Evolutionary conservation across 179 eudicot species (phyloP).

Genomic region (Amaranthus tricolor): DNA sequence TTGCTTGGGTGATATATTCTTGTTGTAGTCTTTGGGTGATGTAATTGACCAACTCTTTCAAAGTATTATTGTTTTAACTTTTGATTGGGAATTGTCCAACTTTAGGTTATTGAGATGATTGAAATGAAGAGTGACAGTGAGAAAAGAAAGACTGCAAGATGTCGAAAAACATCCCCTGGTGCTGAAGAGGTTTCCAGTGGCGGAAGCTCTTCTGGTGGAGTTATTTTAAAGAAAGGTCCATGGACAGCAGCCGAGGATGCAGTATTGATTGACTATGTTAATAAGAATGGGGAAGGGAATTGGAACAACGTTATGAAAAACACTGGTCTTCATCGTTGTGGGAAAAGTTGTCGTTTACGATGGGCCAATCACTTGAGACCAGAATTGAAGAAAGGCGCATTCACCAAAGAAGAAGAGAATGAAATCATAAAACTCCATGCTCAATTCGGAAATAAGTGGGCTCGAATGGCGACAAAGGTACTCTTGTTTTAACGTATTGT

Average conservation of each 20-base stretch:
- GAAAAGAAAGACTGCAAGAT: constrained; percentile 33
- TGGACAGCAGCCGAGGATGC: constrained; percentile 52
- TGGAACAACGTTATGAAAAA: constrained; percentile 54
- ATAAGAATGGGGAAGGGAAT: constrained; percentile 46
- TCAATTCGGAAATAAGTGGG: constrained; percentile 53
- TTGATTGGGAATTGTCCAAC: background rate
- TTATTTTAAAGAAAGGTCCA: constrained; percentile 46
- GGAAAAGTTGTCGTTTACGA: constrained; percentile 52
- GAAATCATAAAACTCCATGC: constrained; percentile 50
- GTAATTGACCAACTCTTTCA: background rate
- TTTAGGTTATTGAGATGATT: constrained; percentile 34
- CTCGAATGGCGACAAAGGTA: constrained; percentile 59
- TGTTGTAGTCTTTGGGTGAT: constrained; percentile 9
- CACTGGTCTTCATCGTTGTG: constrained; percentile 51
- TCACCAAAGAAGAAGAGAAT: constrained; percentile 41
- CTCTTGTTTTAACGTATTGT: background rate
- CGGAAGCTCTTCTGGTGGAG: constrained; percentile 27
- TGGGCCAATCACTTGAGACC: constrained; percentile 60
- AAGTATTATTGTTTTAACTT: background rate
- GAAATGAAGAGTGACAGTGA: constrained; percentile 37
- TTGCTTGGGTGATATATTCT: constrained; percentile 3
- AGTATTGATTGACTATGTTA: constrained; percentile 41
- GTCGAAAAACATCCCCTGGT: constrained; percentile 34
- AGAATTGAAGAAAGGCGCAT: constrained; percentile 48
- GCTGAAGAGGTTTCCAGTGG: constrained; percentile 37